phyloP scores from a whole-genome alignment of 2,329 filamentous ascomycete species.

The Blastomyces emzantsi region DNA sequence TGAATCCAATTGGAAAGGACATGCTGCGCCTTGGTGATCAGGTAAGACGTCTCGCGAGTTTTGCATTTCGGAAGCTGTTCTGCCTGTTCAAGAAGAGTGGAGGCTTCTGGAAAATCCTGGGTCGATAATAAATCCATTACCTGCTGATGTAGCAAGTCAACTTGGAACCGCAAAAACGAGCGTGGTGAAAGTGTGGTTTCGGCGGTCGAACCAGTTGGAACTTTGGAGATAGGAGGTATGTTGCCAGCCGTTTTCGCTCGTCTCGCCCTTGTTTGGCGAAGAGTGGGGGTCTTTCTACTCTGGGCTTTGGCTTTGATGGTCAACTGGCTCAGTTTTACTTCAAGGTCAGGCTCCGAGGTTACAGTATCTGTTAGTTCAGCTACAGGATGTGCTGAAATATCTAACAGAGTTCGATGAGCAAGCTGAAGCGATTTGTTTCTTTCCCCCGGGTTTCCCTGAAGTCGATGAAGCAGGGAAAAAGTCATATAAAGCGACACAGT shows the following conservation, averaged over 20 bases:
- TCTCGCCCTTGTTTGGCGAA: slow-evolving; percentile 1
- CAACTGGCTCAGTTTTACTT: slow-evolving; percentile 37
- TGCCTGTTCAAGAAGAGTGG: slow-evolving; percentile 41
- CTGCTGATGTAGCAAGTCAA: slow-evolving; percentile 41
- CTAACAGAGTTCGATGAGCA: slow-evolving; percentile 38
- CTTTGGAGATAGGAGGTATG: slow-evolving; percentile 2
- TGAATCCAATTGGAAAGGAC: slow-evolving; percentile 33
- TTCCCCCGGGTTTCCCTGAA: slow-evolving; percentile 34
- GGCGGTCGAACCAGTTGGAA: slow-evolving; percentile 22
- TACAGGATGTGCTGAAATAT: slow-evolving; percentile 31
- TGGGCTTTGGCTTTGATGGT: slow-evolving; percentile 26
- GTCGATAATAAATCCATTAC: slow-evolving; percentile 28
- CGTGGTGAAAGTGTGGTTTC: slow-evolving; percentile 25
- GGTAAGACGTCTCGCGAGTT: slow-evolving; percentile 54
- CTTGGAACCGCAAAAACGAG: slow-evolving; percentile 37
- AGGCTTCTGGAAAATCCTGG: slow-evolving; percentile 50
- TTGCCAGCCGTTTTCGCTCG: slow-evolving; percentile 4
- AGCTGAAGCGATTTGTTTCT: slow-evolving; percentile 45
- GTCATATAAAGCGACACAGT: slow-evolving; percentile 42
- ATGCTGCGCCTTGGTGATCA: slow-evolving; percentile 31
- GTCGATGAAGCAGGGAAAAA: slow-evolving; percentile 39
- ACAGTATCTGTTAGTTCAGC: slow-evolving; percentile 24
- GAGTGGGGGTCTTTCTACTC: slow-evolving; percentile 11
- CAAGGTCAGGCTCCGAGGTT: slow-evolving; percentile 28
- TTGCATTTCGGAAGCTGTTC: slow-evolving; percentile 30